Base-by-base conservation (phyloP, 768 basidiomycete species). In the Xerocomellus intermedius region DNA sequence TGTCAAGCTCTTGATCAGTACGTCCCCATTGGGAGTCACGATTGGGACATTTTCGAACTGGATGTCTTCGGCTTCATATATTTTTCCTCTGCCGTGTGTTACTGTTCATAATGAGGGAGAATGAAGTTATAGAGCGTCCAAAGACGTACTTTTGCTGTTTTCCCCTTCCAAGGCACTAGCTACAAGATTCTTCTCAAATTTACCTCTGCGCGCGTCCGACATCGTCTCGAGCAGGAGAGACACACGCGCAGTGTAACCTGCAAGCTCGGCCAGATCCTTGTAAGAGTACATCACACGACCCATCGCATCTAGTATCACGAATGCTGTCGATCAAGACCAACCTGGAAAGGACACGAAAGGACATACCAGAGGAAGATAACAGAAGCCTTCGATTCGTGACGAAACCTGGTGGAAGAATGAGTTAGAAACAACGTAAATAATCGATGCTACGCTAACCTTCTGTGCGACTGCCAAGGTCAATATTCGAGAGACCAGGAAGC, bases 281-380 rank as follows among this genome's bases (percentile, higher is more conserved):
- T 97, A 98, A 4, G 92, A 94, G 69, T 95, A 96, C 92, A 98
- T 94, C 28, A 97, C 85, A 19, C 95, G 83, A 32, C 94, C 94
- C 62, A 98, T 90, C 1, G 96, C 96, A 74, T 98, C 96, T 84
- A 60, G 54, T 33, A 24, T 60, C 57, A 26, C 17, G 41, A 36
- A 51, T 42, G 5, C n/a, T 22, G 36, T 56, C 14, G 22, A 39
- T 41, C 30, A 39, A 14, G 30, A 32, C 13, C 19, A 17, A 57
- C 44, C 16, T 49, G 59, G 32, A 21, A 42, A 37, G 37, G 50
- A 59, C 8, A 32, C 48, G 21, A 24, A 48, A 28, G 33, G n/a
- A 55, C 74, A 57, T 56, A 84, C 88, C 88, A 55, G 89, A 91
- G 4, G 92, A 84, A n/a, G 92, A 94, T 16, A 97, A 74, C 10